phyloP scores from a whole-genome alignment of 2,329 filamentous ascomycete species.

The Scedosporium aurantiacum region DNA sequence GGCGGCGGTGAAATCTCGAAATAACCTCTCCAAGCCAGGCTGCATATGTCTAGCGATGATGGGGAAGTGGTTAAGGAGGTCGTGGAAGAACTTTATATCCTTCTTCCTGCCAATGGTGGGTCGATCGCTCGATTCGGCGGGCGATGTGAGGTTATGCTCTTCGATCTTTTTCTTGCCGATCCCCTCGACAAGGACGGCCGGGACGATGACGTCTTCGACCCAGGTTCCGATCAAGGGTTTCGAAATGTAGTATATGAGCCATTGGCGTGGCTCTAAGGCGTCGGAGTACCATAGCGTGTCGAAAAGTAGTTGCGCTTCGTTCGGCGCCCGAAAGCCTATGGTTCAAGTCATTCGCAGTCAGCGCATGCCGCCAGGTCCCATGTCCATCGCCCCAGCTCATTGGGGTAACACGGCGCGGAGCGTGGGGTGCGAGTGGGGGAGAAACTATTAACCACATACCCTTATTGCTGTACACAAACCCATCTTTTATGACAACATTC shows the following conservation, averaged over 20 bases:
- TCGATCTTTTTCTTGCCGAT: constrained; percentile 27
- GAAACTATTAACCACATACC: constrained; percentile 38
- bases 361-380: not conserved
- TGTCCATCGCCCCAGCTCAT: not conserved
- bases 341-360: constrained; percentile 5
- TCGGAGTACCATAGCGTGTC: constrained; percentile 86
- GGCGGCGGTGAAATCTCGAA: constrained; percentile 77
- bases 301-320: constrained; percentile 75
- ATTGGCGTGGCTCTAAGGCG: constrained; percentile 79
- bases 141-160: constrained; percentile 11
- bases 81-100: constrained; percentile 81
- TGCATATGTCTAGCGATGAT: constrained; percentile 97
- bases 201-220: constrained; percentile 62
- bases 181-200: constrained; percentile 47
- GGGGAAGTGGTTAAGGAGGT: constrained; percentile 82
- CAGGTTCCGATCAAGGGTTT: constrained; percentile 74
- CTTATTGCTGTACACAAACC: constrained; percentile 90
- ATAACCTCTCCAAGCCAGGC: constrained; percentile 75
- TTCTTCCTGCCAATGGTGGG: constrained; percentile 59
- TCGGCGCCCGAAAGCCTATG: constrained; percentile 78
- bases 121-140: constrained; percentile 29
- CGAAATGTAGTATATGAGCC: constrained; percentile 95
- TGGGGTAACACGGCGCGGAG: not conserved
- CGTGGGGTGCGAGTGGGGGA: not conserved
- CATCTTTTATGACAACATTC: constrained; percentile 89